Evolutionary conservation across 1,284 basidiomycete species (phyloP).

Genomic region (Trichosporon ovoides): DNA sequence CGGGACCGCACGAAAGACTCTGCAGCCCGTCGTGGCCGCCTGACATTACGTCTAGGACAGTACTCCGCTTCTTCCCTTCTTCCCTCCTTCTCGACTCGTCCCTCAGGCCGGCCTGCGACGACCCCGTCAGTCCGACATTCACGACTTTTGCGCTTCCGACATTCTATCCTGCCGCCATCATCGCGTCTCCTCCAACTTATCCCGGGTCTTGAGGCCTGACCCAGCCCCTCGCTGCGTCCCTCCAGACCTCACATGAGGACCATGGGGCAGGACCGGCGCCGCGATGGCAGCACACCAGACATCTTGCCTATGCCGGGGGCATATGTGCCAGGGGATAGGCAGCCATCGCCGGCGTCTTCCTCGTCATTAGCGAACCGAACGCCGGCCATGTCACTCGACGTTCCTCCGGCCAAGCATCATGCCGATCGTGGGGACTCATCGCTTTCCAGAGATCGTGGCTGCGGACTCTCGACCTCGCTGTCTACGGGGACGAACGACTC

Average conservation of each 20-base stretch:
- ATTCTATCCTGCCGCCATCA: background rate
- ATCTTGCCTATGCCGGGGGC: background rate
- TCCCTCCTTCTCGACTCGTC: background rate
- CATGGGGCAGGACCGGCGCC: background rate
- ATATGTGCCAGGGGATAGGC: background rate
- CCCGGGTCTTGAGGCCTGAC: background rate
- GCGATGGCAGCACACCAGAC: constrained; percentile 2
- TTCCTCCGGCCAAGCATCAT: background rate
- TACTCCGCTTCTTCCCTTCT: background rate
- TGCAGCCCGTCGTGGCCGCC: no score
- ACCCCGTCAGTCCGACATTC: background rate
- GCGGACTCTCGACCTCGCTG: background rate
- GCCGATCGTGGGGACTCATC: background rate
- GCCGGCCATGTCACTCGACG: background rate
- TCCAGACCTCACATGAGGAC: background rate
- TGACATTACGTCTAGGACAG: no score
- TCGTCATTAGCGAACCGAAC: background rate
- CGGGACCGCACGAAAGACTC: no score
- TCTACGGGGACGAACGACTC: constrained; percentile 1
- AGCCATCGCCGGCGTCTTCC: background rate
- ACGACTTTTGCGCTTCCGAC: background rate
- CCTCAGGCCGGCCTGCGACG: background rate
- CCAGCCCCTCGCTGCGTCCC: constrained; percentile 1
- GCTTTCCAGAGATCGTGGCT: background rate
- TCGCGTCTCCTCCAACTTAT: background rate